A percentile compares a stretch with the other conserved stretches of the same genome.
Conservation (phyloP, 164 flowering plant genomes). For the Malania oleifera region DNA sequence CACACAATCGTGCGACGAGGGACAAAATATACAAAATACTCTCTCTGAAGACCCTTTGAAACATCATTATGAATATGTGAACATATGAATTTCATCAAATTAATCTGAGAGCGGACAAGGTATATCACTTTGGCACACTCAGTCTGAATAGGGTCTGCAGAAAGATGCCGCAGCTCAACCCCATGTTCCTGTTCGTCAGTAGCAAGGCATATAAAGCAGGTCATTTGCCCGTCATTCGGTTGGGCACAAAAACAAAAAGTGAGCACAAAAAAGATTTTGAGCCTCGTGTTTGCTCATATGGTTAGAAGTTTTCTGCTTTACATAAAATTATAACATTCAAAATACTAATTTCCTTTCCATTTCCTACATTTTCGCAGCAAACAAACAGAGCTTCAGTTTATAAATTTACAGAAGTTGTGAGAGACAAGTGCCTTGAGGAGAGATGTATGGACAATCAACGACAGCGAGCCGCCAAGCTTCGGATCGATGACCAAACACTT, state of each 20-base stretch:
- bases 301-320: too few species aligned
- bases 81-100: constrained; percentile 59
- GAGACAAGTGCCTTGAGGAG: constrained; percentile 50
- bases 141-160: constrained; percentile 67
- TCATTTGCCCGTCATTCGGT: too few species aligned
- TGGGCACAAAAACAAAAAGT: too few species aligned
- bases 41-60: constrained; percentile 75
- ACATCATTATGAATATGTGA: constrained; percentile 57
- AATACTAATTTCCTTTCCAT: neutral
- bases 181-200: constrained; percentile 62
- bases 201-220: neutral
- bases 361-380: neutral
- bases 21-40: constrained; percentile 77
- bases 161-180: constrained; percentile 66
- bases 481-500: constrained; percentile 88
- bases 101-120: constrained; percentile 63
- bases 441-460: constrained; percentile 66
- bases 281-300: too few species aligned
- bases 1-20: constrained; percentile 90
- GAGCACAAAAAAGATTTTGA: too few species aligned
- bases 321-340: too few species aligned
- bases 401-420: neutral
- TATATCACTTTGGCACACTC: constrained; percentile 76
- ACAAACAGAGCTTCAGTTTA: neutral
- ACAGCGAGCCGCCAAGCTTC: constrained; percentile 86